Conservation (phyloP, 176 grass and related monocot species). For the Calamus simplicifolius region DNA sequence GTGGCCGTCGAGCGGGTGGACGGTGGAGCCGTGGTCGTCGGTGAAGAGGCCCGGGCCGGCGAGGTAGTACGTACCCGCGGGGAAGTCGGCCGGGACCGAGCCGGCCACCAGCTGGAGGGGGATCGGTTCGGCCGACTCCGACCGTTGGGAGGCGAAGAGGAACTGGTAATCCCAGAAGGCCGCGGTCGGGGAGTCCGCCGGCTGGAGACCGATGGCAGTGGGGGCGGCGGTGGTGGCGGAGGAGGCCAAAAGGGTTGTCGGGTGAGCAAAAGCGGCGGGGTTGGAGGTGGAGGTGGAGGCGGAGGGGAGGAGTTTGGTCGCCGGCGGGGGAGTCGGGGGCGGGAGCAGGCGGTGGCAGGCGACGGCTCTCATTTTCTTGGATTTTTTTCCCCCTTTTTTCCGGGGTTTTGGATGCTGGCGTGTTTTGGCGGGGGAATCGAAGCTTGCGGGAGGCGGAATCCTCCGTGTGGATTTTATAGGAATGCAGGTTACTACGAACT, state of each 20-base stretch:
- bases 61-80: constrained; percentile 80
- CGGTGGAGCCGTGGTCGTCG: constrained; percentile 94
- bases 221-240: neutral
- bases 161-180: constrained; percentile 98
- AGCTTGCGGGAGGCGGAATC: too few species aligned
- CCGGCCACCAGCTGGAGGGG: constrained; percentile 51
- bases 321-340: neutral
- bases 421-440: too few species aligned
- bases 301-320: neutral
- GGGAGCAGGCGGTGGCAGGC: constrained; percentile 1
- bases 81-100: constrained; percentile 63
- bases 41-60: constrained; percentile 65
- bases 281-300: neutral
- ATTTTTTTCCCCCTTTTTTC: too few species aligned
- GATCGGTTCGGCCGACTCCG: constrained; percentile 41
- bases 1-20: constrained; percentile 95
- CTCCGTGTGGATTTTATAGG: too few species aligned
- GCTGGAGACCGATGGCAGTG: neutral
- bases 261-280: neutral
- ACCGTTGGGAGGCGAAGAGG: constrained; percentile 84
- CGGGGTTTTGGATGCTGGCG: too few species aligned
- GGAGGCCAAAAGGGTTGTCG: neutral
- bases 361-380: constrained; percentile 9
- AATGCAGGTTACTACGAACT: too few species aligned
- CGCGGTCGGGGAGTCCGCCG: constrained; percentile 32